phyloP scores from a whole-genome alignment of 352 stramenopile species.

The Pythium phragmitis region DNA sequence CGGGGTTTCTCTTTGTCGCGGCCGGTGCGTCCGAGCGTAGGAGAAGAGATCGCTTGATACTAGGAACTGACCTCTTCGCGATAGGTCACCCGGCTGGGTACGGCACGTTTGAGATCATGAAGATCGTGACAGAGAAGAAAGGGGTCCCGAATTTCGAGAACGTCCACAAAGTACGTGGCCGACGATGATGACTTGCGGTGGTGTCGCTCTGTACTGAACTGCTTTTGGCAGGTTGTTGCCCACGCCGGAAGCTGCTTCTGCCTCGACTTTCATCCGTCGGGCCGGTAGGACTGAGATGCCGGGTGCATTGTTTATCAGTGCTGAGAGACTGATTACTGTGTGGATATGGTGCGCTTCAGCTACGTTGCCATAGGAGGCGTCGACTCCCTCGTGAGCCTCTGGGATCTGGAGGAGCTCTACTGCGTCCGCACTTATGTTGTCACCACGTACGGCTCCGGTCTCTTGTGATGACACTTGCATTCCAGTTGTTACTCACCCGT shows the following conservation, averaged over 20 bases:
- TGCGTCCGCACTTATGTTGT: constrained; percentile 82
- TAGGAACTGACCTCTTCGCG: background rate
- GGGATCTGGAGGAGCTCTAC: constrained; percentile 86
- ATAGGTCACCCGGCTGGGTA: constrained; percentile 66
- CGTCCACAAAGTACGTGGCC: constrained; percentile 59
- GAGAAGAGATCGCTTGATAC: background rate
- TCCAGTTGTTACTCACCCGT: too few relatives aligned
- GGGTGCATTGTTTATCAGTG: background rate
- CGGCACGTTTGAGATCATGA: constrained; percentile 85
- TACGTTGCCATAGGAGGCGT: constrained; percentile 75
- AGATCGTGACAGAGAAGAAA: constrained; percentile 74
- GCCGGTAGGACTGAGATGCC: constrained; percentile 40
- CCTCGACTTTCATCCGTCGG: constrained; percentile 75
- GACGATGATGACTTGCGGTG: too few relatives aligned
- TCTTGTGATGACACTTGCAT: too few relatives aligned
- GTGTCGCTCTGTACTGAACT: background rate
- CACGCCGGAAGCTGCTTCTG: constrained; percentile 82
- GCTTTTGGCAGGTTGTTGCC: constrained; percentile 44
- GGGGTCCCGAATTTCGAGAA: constrained; percentile 80
- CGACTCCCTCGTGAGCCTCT: constrained; percentile 83
- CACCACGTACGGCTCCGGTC: constrained; percentile 54
- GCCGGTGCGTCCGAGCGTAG: constrained; percentile 32
- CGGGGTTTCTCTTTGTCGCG: constrained; percentile 76
- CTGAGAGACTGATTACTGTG: background rate
- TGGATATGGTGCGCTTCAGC: constrained; percentile 27